These are phyloP conservation scores for Magnaporthales sp. DNA, from an alignment of 2,329 filamentous ascomycete species.

Conservation along the genomic window DNA sequence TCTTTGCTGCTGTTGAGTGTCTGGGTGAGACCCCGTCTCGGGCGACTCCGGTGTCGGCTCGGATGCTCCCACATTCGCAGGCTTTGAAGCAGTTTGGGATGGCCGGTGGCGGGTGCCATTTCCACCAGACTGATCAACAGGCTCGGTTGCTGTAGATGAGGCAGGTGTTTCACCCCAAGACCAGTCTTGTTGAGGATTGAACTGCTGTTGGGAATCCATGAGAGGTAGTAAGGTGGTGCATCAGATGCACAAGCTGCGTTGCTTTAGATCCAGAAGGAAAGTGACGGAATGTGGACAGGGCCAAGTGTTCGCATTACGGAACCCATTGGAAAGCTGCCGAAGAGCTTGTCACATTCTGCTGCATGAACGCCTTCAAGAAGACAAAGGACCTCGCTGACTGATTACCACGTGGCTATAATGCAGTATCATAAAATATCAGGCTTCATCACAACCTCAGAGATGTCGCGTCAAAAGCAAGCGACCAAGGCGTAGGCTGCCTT, in stretches of 20 bases:
- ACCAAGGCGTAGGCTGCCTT: too few relatives aligned
- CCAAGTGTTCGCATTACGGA: slow-evolving; percentile 1
- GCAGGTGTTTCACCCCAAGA: not conserved
- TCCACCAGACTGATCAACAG: not conserved
- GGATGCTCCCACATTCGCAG: not conserved
- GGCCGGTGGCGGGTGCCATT: not conserved
- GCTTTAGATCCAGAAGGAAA: not conserved
- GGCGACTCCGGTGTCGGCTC: not conserved
- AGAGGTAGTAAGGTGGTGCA: not conserved
- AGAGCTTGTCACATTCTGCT: not conserved
- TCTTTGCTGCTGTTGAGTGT: slow-evolving; percentile 12
- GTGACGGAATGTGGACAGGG: not conserved
- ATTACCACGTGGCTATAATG: not conserved
- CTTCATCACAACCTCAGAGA: not conserved
- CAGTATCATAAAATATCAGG: not conserved
- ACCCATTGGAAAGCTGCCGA: not conserved
- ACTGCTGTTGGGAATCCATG: slow-evolving; percentile 2
- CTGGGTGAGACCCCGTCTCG: not conserved
- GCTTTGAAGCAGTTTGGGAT: not conserved
- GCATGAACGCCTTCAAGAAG: not conserved
- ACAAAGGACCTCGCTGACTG: not conserved
- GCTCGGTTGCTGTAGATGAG: not conserved
- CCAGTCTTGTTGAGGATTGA: slow-evolving; percentile 1
- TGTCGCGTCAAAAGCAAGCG: too few relatives aligned
- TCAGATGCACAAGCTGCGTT: not conserved